Evolutionary conservation across 192 early-diverging fungal species (phyloP).

Genomic region (Coemansia sp.): DNA sequence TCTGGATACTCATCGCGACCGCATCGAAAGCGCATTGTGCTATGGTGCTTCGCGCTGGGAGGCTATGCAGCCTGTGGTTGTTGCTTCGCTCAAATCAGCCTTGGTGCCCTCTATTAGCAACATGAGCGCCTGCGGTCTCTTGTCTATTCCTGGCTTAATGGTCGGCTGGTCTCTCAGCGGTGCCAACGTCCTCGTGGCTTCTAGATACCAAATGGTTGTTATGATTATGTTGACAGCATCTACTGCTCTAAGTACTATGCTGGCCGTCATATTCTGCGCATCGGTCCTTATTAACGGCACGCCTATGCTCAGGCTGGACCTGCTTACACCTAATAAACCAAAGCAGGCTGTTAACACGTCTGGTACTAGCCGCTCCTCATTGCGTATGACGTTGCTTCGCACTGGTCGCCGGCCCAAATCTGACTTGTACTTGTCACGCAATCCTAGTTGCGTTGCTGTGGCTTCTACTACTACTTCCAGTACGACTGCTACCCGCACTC

Average conservation of each 20-base stretch:
- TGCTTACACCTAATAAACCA: conserved; percentile 6
- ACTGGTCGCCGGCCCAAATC: conserved; percentile 23
- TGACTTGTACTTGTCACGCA: conserved; percentile 24
- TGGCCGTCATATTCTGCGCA: conserved; percentile 44
- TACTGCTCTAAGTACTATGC: conserved; percentile 65
- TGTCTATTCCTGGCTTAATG: conserved; percentile 90
- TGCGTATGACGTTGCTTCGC: conserved; percentile 19
- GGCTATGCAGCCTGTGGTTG: conserved; percentile 69
- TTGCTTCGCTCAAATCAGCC: conserved; percentile 72
- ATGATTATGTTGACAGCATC: conserved; percentile 84
- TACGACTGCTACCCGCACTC: not conserved
- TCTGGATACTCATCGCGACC: conserved; percentile 57
- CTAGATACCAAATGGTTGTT: conserved; percentile 82
- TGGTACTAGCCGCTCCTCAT: conserved; percentile 3
- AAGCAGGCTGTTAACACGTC: not conserved
- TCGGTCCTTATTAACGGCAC: conserved; percentile 39
- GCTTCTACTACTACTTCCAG: not conserved
- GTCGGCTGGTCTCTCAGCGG: conserved; percentile 88
- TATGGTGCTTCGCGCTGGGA: conserved; percentile 85
- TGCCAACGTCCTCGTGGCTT: conserved; percentile 73
- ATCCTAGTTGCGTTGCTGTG: conserved; percentile 6
- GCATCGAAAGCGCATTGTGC: conserved; percentile 63
- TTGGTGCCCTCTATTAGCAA: conserved; percentile 78
- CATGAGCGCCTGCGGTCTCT: conserved; percentile 81
- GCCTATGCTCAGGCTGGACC: conserved; percentile 37